These are phyloP conservation scores for Plasmodium sp. DNA, from an alignment of 169 alveolate species.

Conservation along the genomic window DNA sequence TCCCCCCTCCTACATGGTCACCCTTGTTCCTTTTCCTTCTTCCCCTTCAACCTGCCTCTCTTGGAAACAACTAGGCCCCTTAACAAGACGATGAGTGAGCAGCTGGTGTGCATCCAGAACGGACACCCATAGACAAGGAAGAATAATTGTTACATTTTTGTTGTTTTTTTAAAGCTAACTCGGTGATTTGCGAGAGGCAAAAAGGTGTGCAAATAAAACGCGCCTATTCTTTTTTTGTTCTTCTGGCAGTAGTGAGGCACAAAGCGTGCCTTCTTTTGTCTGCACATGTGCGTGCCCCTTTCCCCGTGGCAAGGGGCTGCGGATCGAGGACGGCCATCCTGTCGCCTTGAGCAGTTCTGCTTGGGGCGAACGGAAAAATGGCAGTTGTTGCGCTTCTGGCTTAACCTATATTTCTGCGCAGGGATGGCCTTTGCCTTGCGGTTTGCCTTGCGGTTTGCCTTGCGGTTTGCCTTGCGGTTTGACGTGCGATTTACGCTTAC, in stretches of 20 bases:
- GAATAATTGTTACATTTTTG: not conserved
- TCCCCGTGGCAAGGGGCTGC: not conserved
- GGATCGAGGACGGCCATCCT: not conserved
- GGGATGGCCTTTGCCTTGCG: not conserved
- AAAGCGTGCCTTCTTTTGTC: not conserved
- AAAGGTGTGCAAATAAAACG: not conserved
- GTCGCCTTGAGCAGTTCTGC: not conserved
- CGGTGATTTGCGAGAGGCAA: not conserved
- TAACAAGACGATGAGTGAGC: not conserved
- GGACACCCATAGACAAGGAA: not conserved
- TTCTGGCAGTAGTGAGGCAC: not conserved
- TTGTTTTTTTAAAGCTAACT: not conserved
- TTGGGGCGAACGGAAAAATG: not conserved
- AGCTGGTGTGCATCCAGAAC: not conserved
- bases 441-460: no score
- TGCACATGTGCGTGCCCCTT: not conserved
- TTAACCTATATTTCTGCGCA: not conserved
- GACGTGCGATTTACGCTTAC: not conserved
- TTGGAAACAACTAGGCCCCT: slow-evolving; percentile 3
- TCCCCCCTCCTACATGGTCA: not conserved
- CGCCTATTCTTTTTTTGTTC: not conserved
- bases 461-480: not conserved
- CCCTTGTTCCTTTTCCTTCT: not conserved
- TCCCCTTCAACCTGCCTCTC: not conserved
- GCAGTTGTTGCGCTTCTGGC: not conserved